These are phyloP conservation scores for Brassica nigra DNA, from an alignment of 345 rosid species.

Conservation along the genomic window DNA sequence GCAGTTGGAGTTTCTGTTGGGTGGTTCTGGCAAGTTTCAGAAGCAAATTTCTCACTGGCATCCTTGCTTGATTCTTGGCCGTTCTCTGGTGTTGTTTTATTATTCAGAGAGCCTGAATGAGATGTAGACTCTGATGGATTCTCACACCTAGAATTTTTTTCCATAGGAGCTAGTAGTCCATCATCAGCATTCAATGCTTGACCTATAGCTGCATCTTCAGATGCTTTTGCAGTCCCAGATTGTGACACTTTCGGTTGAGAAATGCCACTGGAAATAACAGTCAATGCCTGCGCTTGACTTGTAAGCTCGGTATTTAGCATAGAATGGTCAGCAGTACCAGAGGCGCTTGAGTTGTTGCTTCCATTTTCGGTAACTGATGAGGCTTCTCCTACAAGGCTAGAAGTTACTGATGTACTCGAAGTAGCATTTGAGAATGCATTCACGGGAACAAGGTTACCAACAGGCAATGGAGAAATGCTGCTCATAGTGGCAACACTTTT, in stretches of 20 bases:
- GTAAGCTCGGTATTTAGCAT: neutral
- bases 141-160: slow-evolving; percentile 19
- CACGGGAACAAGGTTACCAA: slow-evolving; percentile 8
- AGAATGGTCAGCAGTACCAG: slow-evolving; percentile 12
- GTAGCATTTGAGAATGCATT: slow-evolving; percentile 19
- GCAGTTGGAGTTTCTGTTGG: neutral
- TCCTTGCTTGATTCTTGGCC: slow-evolving; percentile 11
- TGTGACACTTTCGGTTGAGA: neutral
- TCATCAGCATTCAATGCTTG: slow-evolving; percentile 3
- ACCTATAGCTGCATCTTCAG: slow-evolving; percentile 26
- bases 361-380: slow-evolving; percentile 17
- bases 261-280: slow-evolving; percentile 9
- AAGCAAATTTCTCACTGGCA: neutral
- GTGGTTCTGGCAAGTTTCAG: slow-evolving; percentile 17
- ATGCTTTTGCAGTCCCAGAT: slow-evolving; percentile 22
- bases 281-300: slow-evolving; percentile 12
- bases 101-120: slow-evolving; percentile 13
- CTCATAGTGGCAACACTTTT: slow-evolving; percentile 18
- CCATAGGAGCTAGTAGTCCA: slow-evolving; percentile 11
- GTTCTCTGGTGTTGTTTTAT: slow-evolving; percentile 3
- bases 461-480: slow-evolving; percentile 13
- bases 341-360: slow-evolving; percentile 2
- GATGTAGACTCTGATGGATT: slow-evolving; percentile 19
- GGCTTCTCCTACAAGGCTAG: neutral
- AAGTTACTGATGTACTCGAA: slow-evolving; percentile 2